phyloP scores from a whole-genome alignment of 805 yeast genomes.

The Pichia cabralensis region DNA sequence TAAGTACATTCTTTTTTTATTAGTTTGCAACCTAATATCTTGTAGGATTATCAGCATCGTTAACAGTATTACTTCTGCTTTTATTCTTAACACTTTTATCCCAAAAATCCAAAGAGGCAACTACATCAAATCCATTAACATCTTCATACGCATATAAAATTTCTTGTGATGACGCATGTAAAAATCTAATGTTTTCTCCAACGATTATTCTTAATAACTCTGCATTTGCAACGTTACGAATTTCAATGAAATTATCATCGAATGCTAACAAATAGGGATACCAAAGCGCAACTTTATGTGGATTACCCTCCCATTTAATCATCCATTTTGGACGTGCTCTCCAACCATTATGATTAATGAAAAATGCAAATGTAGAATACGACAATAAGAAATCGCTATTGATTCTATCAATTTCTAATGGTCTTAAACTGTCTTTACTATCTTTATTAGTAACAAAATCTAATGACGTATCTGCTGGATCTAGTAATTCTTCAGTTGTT shows the following conservation, averaged over 20 bases:
- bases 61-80: constrained; percentile 4
- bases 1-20: too few relatives aligned
- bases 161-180: constrained; percentile 88
- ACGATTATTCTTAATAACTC: constrained; percentile 79
- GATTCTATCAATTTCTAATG: constrained; percentile 83
- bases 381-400: constrained; percentile 82
- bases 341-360: constrained; percentile 95
- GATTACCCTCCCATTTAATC: constrained; percentile 94
- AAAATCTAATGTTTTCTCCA: constrained; percentile 83
- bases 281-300: constrained; percentile 85
- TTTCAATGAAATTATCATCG: constrained; percentile 84
- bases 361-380: constrained; percentile 89
- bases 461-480: constrained; percentile 96
- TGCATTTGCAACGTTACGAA: constrained; percentile 82
- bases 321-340: constrained; percentile 89
- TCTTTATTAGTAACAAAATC: constrained; percentile 86
- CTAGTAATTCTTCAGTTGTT: constrained; percentile 79
- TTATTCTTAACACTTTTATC: constrained; percentile 27
- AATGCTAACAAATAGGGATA: constrained; percentile 90
- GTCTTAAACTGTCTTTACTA: constrained; percentile 65
- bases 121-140: constrained; percentile 83
- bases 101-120: constrained; percentile 90
- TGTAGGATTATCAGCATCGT: too few relatives aligned
- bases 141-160: constrained; percentile 88
- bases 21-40: too few relatives aligned